phyloP scores from a whole-genome alignment of 139 green algal genomes.

The Picochlorum sp. region DNA sequence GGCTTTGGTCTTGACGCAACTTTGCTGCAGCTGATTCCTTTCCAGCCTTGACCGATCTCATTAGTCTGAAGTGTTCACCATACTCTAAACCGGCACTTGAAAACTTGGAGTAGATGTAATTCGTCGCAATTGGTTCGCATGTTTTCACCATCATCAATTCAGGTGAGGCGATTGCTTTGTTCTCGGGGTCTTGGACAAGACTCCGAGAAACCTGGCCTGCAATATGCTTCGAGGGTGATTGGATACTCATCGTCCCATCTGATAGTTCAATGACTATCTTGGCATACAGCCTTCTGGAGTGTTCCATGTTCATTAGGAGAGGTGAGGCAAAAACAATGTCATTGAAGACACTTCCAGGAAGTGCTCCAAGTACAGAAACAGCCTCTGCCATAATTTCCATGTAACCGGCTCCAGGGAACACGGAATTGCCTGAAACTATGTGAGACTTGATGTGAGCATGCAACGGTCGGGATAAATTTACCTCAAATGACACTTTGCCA shows the following conservation, averaged over 20 bases:
- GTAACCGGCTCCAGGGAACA: conserved; percentile 58
- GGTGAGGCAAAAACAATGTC: too few species aligned
- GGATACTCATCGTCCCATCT: too few species aligned
- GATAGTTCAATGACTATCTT: too few species aligned
- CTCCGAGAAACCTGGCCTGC: too few species aligned
- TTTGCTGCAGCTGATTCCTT: neutral
- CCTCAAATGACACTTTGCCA: conserved; percentile 16
- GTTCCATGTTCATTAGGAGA: too few species aligned
- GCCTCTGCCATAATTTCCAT: conserved; percentile 45
- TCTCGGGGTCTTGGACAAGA: too few species aligned
- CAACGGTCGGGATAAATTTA: conserved; percentile 22
- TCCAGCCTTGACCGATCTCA: conserved; percentile 29
- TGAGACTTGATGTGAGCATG: conserved; percentile 58
- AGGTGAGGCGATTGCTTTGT: too few species aligned
- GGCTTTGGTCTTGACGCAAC: neutral
- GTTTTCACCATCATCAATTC: too few species aligned
- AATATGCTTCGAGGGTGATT: too few species aligned
- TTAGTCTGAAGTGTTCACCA: conserved; percentile 61
- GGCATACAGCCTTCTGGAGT: too few species aligned
- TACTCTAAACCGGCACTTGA: conserved; percentile 62
- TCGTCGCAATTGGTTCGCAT: conserved; percentile 28
- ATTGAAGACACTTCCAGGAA: neutral
- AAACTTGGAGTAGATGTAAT: conserved; percentile 61
- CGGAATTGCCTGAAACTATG: conserved; percentile 28
- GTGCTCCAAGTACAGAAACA: conserved; percentile 1